Conservation (phyloP, 2,329 filamentous ascomycete genomes). For the Pseudogymnoascus sp. region DNA sequence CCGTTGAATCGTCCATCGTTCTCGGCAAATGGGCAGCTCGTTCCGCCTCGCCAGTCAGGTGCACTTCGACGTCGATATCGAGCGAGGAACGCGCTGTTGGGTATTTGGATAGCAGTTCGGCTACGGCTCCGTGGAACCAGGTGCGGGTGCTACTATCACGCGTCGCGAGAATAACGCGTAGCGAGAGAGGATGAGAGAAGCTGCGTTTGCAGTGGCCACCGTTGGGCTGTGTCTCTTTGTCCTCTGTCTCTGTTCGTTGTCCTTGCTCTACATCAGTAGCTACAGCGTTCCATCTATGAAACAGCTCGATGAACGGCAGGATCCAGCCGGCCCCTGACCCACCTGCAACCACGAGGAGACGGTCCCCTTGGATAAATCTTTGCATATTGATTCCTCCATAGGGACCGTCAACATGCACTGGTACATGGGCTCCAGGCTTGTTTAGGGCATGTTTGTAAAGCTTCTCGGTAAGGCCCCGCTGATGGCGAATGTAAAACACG, state of each 20-base stretch:
- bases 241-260: background rate
- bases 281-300: background rate
- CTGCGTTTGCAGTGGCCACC: background rate
- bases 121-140: slow-evolving; percentile 31
- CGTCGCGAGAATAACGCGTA: slow-evolving; percentile 31
- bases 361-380: slow-evolving; percentile 35
- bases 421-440: slow-evolving; percentile 31
- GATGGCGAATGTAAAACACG: slow-evolving; percentile 46
- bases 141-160: slow-evolving; percentile 29
- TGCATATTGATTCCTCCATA: slow-evolving; percentile 44
- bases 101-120: slow-evolving; percentile 23
- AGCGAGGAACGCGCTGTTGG: slow-evolving; percentile 15
- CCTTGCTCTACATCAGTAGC: slow-evolving; percentile 4
- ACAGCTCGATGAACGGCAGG: slow-evolving; percentile 39
- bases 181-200: slow-evolving; percentile 16
- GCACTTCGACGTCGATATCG: slow-evolving; percentile 22
- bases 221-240: background rate
- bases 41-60: slow-evolving; percentile 24
- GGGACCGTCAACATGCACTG: slow-evolving; percentile 49
- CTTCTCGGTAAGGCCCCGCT: slow-evolving; percentile 41
- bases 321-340: slow-evolving; percentile 50
- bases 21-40: background rate
- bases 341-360: slow-evolving; percentile 43
- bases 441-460: slow-evolving; percentile 35
- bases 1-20: slow-evolving; percentile 11